These are phyloP conservation scores for Saccharomycopsis sp. DNA, from an alignment of 805 yeast genomes.

Conservation along the genomic window DNA sequence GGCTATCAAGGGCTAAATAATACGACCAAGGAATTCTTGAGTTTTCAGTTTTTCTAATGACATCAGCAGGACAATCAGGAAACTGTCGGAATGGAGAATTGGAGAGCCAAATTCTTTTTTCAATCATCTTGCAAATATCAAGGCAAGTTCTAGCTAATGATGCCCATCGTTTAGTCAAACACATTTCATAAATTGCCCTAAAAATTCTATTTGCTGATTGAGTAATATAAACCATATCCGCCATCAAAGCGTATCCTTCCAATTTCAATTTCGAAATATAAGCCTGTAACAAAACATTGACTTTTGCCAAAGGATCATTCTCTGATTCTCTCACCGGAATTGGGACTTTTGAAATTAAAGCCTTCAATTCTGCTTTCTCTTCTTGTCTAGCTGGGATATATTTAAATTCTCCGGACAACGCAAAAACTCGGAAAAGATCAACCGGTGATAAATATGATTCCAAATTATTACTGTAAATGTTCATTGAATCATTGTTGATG, in stretches of 20 bases:
- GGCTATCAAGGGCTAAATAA: slow-evolving; percentile 56
- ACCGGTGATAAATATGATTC: slow-evolving; percentile 60
- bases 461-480: slow-evolving; percentile 53
- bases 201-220: slow-evolving; percentile 89
- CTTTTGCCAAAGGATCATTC: slow-evolving; percentile 68
- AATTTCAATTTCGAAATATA: slow-evolving; percentile 71
- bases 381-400: slow-evolving; percentile 80
- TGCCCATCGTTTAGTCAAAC: slow-evolving; percentile 67
- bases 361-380: slow-evolving; percentile 67
- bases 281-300: slow-evolving; percentile 74
- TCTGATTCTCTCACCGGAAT: slow-evolving; percentile 73
- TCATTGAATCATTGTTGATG: slow-evolving; percentile 68
- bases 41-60: slow-evolving; percentile 68
- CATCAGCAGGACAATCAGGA: slow-evolving; percentile 57
- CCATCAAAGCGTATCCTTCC: slow-evolving; percentile 84
- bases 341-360: slow-evolving; percentile 69
- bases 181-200: slow-evolving; percentile 78
- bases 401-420: slow-evolving; percentile 80
- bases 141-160: slow-evolving; percentile 48
- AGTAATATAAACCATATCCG: slow-evolving; percentile 89
- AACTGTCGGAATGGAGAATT: slow-evolving; percentile 86
- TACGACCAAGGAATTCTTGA: slow-evolving; percentile 79
- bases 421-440: slow-evolving; percentile 71
- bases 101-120: slow-evolving; percentile 74
- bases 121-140: slow-evolving; percentile 73